Base-by-base conservation (phyloP, 495 filamentous ascomycete genomes). In the Cladorrhinum samala region DNA sequence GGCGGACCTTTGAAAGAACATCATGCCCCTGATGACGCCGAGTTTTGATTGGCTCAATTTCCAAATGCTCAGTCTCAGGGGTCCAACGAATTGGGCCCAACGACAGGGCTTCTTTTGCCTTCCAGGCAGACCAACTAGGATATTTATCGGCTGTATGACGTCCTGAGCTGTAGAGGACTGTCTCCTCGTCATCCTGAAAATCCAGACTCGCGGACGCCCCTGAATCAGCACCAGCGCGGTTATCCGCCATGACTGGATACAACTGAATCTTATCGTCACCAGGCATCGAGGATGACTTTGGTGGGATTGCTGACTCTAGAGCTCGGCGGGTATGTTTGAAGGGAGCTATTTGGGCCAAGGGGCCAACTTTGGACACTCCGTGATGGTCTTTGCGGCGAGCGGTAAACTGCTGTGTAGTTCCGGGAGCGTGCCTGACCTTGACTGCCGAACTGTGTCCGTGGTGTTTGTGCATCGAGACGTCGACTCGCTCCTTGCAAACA, bases 391-490 rank as follows among this genome's bases (percentile, higher is more conserved):
- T 19, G 3, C 20, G n/a, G 9, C 17, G 25, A 7, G 27, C 25
- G 18, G 38, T 55, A 3, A 41, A 48, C 9, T 27, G 40, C 1
- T 39, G 6, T 13, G 24, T 47, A 7, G 65, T 13, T 0, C 57
- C 65, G 14, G 52, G 7, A 17, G 65, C 61, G 24, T 65, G 62
- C 9, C 65, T 66, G 46, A 72, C 62, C 37, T 73, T 72, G 47
- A 61, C 45, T 24, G 55, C 57, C 4, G 59, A 56, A 47, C 33
- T 66, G 38, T 68, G 69, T 6, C 57, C 57, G 33, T 54, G 49
- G 20, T 72, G 64, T 2, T 50, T 37, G 53, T 69, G 63, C 27
- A 50, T 53, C 2, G 68, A 65, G 16, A 68, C 53, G 20, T 69
- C 61, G 2, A 66, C 62, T 8, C 52, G 24, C 14, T 62, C 62